Evolutionary conservation across 2,329 filamentous ascomycete species (phyloP), one percentile per base, ranked within the genome.

Genomic region (Clonostachys rhizophaga): DNA sequence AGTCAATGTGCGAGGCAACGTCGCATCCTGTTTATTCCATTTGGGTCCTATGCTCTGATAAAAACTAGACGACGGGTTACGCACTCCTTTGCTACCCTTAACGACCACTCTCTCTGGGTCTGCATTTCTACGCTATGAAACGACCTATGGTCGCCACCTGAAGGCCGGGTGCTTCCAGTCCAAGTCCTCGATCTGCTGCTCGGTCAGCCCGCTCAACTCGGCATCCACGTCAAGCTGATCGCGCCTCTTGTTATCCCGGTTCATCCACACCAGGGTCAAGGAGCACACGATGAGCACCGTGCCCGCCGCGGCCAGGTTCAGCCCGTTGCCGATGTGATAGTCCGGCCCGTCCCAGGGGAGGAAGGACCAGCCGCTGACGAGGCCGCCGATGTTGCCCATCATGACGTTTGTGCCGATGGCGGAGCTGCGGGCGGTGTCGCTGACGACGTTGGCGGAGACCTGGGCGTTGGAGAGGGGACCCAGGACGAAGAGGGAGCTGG

Each of bases 351-450:
- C 85, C 54, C 67, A 78, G 0, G 77, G 75, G 14, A 87, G 56
- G 63, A 84, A 87, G 2, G 71, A 75, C 83, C 83, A 87, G 0
- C 81, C 84, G 2, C 79, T 75, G 49, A 86, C 74, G 34, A 89
- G 61, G 0, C 85, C 86, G 3, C 86, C 86, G n/a, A 89, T 59
- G 47, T 88, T 89, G 30, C 85, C 86, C 20, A 87, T 68, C 84
- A 89, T 88, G 57, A 89, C 64, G 43, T 81, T 82, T 0, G 76
- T 78, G 11, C 79, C 84, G 41, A 89, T 86, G 5, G 83, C 83
- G 1, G 81, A 76, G 10, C 79, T 81, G 13, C 85, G 75, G 0
- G 86, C 82, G 0, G 86, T 87, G 54, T 89, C 86, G 5, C 81
- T 83, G 8, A 88, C 76, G 0, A 89, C 84, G 53, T 89, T 89